Base-by-base conservation (phyloP, 2,329 filamentous ascomycete genomes). In the Stachybotrys echinatus region DNA sequence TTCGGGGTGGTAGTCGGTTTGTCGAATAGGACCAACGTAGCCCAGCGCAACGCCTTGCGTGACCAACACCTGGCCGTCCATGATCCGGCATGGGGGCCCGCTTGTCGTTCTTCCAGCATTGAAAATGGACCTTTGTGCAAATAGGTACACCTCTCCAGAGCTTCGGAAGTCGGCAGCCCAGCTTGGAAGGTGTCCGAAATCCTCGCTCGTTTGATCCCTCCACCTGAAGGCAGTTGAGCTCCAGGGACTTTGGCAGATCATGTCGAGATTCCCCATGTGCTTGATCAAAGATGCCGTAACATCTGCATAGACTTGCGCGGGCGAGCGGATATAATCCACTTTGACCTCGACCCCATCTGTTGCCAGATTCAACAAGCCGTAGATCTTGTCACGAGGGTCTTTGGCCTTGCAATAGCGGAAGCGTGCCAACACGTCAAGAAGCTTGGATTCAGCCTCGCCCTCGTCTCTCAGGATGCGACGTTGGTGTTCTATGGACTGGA, bases 211-310 rank as follows among this genome's bases (percentile, higher is more conserved):
- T 12, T 8, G 27, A 34, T 34, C 3, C 27, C 10, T 3, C 5
- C 14, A 10, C 14, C 27, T 14, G 5, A 34, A 34, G 2, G 10
- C 10, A 4, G 42, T 4, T 22, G 7, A n/a, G n/a, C 14, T 34
- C 48, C 48, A 49, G n/a, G 48, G 48, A 18, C 40, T 34, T 23
- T 49, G 48, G 40, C 48, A 49, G 17, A 49, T 37, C n/a, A 45
- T 49, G 27, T 49, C 48, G 10, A 49, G 40, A 37, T 49, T 43
- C 14, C 40, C 8, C 6, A 17, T 19, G 14, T 49, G 38, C 14
- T 49, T 31, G 40, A 49, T 37, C 17, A 49, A 17, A 44, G 48
- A 17, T 8, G n/a, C 20, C 17, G 47, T 48, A 10, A 43, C 38
- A 18, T 42, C 20, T 6, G 38, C 10, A n/a, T 42, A 48, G 12